phyloP scores from a whole-genome alignment of 768 basidiomycete genomes.

The Paxillus ammoniavirescens region DNA sequence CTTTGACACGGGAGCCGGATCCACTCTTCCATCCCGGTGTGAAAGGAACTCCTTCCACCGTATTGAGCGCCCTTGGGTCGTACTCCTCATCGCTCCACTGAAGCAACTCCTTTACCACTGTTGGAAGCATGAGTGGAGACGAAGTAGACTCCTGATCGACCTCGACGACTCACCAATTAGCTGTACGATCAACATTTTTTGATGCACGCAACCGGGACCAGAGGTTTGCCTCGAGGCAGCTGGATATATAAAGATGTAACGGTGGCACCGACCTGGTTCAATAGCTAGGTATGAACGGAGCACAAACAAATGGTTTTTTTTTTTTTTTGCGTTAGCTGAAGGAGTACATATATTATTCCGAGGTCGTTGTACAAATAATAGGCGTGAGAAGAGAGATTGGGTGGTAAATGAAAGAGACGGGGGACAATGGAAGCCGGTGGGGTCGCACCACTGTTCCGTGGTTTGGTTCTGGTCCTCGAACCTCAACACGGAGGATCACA shows the following conservation, averaged over 20 bases:
- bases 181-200: slow-evolving; percentile 13
- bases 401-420: background rate
- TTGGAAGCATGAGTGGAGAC: background rate
- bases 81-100: background rate
- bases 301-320: background rate
- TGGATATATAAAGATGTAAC: slow-evolving; percentile 7
- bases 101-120: background rate
- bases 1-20: slow-evolving; percentile 8
- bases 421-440: slow-evolving; percentile 20
- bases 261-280: slow-evolving; percentile 13
- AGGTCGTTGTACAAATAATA: too few relatives aligned
- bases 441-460: slow-evolving; percentile 1
- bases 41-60: background rate
- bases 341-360: background rate
- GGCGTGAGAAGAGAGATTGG: slow-evolving; percentile 17
- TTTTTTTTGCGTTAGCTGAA: slow-evolving; percentile 1
- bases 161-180: background rate
- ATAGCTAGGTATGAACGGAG: background rate
- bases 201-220: background rate
- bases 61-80: background rate
- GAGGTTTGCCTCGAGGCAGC: slow-evolving; percentile 23
- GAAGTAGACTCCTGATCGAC: background rate
- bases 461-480: slow-evolving; percentile 27
- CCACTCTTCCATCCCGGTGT: background rate
- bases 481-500: slow-evolving; percentile 26